These are phyloP conservation scores for Eimeria maxima DNA, from an alignment of 169 alveolate genomes.

Conservation along the genomic window DNA sequence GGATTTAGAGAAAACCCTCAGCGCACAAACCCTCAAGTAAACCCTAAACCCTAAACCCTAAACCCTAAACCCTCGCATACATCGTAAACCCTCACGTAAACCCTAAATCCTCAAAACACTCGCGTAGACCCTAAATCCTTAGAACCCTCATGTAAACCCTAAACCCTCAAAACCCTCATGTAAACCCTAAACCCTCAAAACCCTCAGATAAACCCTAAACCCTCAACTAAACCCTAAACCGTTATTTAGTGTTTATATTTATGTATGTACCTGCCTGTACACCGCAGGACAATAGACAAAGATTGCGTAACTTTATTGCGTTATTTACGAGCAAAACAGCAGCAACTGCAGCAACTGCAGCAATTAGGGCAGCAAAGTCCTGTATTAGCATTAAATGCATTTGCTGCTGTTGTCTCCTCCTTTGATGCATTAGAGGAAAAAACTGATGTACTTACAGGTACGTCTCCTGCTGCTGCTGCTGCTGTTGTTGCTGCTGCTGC, in stretches of 20 bases:
- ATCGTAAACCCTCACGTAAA: too few relatives aligned
- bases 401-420: not conserved
- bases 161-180: too few relatives aligned
- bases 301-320: constrained; percentile 47
- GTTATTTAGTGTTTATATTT: too few relatives aligned
- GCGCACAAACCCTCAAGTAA: constrained; percentile 45
- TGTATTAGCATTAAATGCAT: constrained; percentile 56
- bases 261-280: not conserved
- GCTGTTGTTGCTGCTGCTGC: constrained; percentile 15
- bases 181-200: too few relatives aligned
- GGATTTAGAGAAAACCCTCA: not conserved
- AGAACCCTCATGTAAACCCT: too few relatives aligned
- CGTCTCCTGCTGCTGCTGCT: not conserved
- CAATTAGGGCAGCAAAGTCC: not conserved
- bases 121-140: too few relatives aligned
- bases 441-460: not conserved
- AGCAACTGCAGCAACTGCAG: constrained; percentile 58
- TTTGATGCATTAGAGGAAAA: constrained; percentile 34
- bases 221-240: too few relatives aligned
- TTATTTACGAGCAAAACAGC: constrained; percentile 40
- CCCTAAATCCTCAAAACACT: too few relatives aligned
- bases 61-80: not conserved
- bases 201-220: too few relatives aligned
- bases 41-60: constrained; percentile 1
- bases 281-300: constrained; percentile 18